Base-by-base conservation (phyloP, 169 alveolate genomes). In the Eimeria acervulina region DNA sequence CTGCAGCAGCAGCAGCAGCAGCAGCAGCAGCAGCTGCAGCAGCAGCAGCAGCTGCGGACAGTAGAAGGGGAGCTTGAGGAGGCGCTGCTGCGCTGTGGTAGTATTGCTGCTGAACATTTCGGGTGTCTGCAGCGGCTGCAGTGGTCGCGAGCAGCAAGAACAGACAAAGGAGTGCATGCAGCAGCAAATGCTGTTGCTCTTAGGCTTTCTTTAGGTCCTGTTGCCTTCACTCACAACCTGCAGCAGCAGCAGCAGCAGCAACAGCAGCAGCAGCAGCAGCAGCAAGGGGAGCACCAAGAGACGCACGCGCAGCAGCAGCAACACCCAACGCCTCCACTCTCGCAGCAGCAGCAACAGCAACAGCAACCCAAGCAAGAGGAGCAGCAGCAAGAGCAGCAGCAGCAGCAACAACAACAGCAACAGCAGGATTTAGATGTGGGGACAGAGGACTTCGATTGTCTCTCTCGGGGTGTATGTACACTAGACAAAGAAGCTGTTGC, bases 181-280 rank as follows among this genome's bases (percentile, higher is more conserved):
- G 66, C 66, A 55, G 66, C 66, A 55, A 47, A 47, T 47, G 55
- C 55, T 47, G 95, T 98, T 42, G 97, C 97, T 3, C 96, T 97
- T 33, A 96, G 97, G n/a, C 83, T 92, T n/a, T n/a, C 61, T 66
- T 63, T 88, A 4, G 94, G 94, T 5, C 84, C 28, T n/a, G 74
- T 74, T 6, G 7, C 36, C 68, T 40, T n/a, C 12, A 40, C 38
- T 3, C 4, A 63, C 51, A 40, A 28, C n/a, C n/a, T n/a, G 47
- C 52, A 36, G 55, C 40, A 74, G 85, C 51, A 74, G 85, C 55
- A 74, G 47, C 13, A 28, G 85, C 47, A 28, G 85, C 47, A 8
- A 10, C 38, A 33, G 47, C 31, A 28, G 38, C 44, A 4, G 47
- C 52, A 74, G 85, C 17, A 74, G 85, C 31, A 74, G 47, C 28